Percentiles rank a stretch among this genome's conserved stretches.
Conservation (phyloP, 2,329 filamentous ascomycete genomes). For the Penicillium psychrosexuale region DNA sequence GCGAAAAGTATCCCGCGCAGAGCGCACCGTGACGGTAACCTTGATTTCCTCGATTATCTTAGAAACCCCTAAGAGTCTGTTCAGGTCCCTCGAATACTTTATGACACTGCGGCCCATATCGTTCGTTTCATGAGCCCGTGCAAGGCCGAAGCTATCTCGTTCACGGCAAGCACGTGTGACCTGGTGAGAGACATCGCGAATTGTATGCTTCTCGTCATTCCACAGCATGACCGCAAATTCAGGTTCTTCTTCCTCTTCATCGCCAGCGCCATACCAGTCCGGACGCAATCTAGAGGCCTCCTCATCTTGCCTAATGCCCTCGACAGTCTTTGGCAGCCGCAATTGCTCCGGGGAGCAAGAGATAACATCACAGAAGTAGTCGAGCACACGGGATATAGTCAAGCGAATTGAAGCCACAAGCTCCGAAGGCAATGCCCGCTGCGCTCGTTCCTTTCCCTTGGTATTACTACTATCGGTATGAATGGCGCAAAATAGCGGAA, state of each 20-base stretch:
- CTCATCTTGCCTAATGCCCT: slow-evolving; percentile 80
- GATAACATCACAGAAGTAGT: slow-evolving; percentile 96
- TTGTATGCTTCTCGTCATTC: slow-evolving; percentile 99
- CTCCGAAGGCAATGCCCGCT: slow-evolving; percentile 68
- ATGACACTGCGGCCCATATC: slow-evolving; percentile 82
- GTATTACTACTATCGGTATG: slow-evolving; percentile 63
- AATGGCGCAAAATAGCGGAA: slow-evolving; percentile 82
- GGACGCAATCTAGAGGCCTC: slow-evolving; percentile 70
- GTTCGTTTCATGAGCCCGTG: slow-evolving; percentile 83
- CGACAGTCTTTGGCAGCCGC: slow-evolving; percentile 75
- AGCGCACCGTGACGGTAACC: slow-evolving; percentile 90
- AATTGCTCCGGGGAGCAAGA: slow-evolving; percentile 97
- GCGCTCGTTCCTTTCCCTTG: slow-evolving; percentile 56
- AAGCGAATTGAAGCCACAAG: slow-evolving; percentile 74
- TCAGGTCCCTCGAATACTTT: slow-evolving; percentile 69
- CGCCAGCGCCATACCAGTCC: slow-evolving; percentile 66
- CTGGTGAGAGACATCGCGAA: slow-evolving; percentile 84
- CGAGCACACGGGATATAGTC: slow-evolving; percentile 80
- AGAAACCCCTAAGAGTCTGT: slow-evolving; percentile 71
- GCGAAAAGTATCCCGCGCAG: slow-evolving; percentile 88
- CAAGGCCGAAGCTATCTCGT: slow-evolving; percentile 63
- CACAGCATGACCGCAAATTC: slow-evolving; percentile 86
- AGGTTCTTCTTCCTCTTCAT: slow-evolving; percentile 59
- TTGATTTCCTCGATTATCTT: slow-evolving; percentile 92
- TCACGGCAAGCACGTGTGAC: slow-evolving; percentile 84